phyloP scores from a whole-genome alignment of 2,329 filamentous ascomycete species.

The Cercospora canescens region DNA sequence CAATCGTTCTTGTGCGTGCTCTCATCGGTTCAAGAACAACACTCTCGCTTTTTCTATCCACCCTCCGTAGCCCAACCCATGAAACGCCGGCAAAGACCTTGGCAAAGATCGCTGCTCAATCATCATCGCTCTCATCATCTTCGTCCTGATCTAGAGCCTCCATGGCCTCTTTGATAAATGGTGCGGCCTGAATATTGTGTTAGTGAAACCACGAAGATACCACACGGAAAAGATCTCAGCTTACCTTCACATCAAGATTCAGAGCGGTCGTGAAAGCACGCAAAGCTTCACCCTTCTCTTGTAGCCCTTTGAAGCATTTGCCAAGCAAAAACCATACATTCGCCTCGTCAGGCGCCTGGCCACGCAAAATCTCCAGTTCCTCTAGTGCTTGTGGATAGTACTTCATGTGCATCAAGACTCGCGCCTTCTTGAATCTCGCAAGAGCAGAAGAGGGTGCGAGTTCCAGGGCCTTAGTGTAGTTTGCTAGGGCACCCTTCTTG shows the following conservation, averaged over 20 bases:
- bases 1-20: background rate
- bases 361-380: conserved; percentile 85
- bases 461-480: conserved; percentile 79
- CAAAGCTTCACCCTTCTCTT: conserved; percentile 71
- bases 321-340: conserved; percentile 95
- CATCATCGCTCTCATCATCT: conserved; percentile 32
- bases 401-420: conserved; percentile 76
- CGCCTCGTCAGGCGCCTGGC: conserved; percentile 89
- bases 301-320: conserved; percentile 64
- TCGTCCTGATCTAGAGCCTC: conserved; percentile 63
- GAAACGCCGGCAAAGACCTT: background rate
- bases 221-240: conserved; percentile 25
- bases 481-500: conserved; percentile 71
- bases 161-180: conserved; percentile 95
- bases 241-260: conserved; percentile 94
- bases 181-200: conserved; percentile 65
- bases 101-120: background rate
- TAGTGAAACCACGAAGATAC: conserved; percentile 10
- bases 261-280: conserved; percentile 92
- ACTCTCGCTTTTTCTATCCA: background rate
- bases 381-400: conserved; percentile 69
- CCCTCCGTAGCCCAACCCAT: background rate
- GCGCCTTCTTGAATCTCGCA: conserved; percentile 89
- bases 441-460: conserved; percentile 79
- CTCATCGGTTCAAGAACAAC: background rate